These are phyloP conservation scores for Candida schatavii DNA, from an alignment of 805 yeast genomes.

Conservation along the genomic window DNA sequence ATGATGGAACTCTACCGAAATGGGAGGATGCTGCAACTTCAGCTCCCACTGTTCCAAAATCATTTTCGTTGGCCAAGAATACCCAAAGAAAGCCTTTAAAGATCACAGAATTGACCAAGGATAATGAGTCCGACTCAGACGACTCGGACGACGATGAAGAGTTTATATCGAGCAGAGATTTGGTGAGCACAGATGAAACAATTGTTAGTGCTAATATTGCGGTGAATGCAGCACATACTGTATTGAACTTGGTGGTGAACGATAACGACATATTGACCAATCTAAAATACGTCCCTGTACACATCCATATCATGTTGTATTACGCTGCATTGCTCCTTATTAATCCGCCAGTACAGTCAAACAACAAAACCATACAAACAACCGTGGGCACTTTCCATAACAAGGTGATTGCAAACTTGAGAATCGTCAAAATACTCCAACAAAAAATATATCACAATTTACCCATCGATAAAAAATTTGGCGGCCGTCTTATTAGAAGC, in stretches of 20 bases:
- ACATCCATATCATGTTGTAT: slow-evolving; percentile 67
- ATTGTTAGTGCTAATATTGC: slow-evolving; percentile 49
- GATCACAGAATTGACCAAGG: background rate
- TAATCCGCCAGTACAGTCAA: slow-evolving; percentile 41
- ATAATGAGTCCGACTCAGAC: slow-evolving; percentile 11
- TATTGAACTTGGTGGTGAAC: slow-evolving; percentile 53
- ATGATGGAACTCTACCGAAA: slow-evolving; percentile 31
- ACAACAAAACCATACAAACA: slow-evolving; percentile 14
- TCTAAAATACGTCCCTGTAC: slow-evolving; percentile 65
- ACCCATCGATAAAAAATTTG: slow-evolving; percentile 55
- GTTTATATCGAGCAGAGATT: slow-evolving; percentile 30
- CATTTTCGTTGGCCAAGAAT: background rate
- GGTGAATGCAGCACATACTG: slow-evolving; percentile 59
- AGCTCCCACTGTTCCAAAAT: background rate
- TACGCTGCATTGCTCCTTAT: slow-evolving; percentile 59
- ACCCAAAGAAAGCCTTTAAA: background rate
- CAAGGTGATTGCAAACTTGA: slow-evolving; percentile 35
- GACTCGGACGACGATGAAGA: slow-evolving; percentile 27
- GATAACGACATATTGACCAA: slow-evolving; percentile 58
- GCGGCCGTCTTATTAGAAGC: slow-evolving; percentile 37
- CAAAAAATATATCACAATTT: slow-evolving; percentile 40
- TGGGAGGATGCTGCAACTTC: slow-evolving; percentile 19
- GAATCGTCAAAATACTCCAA: slow-evolving; percentile 43
- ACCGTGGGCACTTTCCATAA: slow-evolving; percentile 23
- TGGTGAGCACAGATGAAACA: slow-evolving; percentile 31